phyloP scores from a whole-genome alignment of 2,329 filamentous ascomycete genomes.

The Botrytis aclada region DNA sequence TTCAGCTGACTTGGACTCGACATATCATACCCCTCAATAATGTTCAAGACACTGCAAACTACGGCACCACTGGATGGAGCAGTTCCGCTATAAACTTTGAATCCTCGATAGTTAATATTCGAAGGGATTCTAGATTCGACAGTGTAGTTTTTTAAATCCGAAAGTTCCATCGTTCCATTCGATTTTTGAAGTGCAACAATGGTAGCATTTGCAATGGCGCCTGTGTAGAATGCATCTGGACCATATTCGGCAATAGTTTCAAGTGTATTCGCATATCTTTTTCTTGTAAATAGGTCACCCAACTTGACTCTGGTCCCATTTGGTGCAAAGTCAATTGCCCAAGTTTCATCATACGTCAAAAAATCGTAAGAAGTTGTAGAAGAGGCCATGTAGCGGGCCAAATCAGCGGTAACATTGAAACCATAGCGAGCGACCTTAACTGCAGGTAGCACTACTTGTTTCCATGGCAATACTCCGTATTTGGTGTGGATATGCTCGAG shows the following conservation, averaged over 20 bases:
- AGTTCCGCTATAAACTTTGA: conserved; percentile 64
- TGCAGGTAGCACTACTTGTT: conserved; percentile 55
- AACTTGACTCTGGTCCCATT: conserved; percentile 69
- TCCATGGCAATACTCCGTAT: conserved; percentile 53
- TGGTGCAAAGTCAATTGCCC: conserved; percentile 86
- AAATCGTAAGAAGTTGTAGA: conserved; percentile 55
- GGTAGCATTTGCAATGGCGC: conserved; percentile 69
- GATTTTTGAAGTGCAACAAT: conserved; percentile 63
- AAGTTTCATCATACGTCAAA: conserved; percentile 69
- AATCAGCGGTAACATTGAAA: conserved; percentile 57
- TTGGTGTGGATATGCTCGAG: conserved; percentile 42
- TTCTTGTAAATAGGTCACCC: conserved; percentile 76
- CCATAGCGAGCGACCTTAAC: conserved; percentile 59
- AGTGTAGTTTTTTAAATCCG: conserved; percentile 72
- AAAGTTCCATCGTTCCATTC: conserved; percentile 82
- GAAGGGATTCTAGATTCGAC: conserved; percentile 62
- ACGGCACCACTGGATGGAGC: conserved; percentile 79
- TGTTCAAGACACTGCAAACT: conserved; percentile 72
- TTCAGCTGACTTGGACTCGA: conserved; percentile 54
- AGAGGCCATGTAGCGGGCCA: conserved; percentile 58
- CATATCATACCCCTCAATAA: conserved; percentile 69
- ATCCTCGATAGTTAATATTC: conserved; percentile 65
- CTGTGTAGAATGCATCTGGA: conserved; percentile 69
- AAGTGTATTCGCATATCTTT: conserved; percentile 76
- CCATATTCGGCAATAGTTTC: conserved; percentile 73